phyloP scores from a whole-genome alignment of 2,329 filamentous ascomycete species.

The Juglanconis sp. region DNA sequence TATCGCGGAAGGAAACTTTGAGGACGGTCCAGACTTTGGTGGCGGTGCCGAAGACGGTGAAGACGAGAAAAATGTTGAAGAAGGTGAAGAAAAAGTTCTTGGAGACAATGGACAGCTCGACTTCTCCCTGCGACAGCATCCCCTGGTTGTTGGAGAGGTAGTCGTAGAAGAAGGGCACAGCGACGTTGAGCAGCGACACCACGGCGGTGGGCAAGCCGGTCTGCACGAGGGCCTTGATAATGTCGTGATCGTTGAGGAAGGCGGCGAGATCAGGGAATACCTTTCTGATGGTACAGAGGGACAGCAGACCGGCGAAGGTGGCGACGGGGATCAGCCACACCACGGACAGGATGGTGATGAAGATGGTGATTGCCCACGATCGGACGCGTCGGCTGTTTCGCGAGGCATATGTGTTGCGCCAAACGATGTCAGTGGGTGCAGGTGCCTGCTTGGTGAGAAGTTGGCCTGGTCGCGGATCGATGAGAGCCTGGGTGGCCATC shows the following conservation, averaged over 20 bases:
- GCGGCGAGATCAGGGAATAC: conserved; percentile 69
- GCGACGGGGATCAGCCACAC: conserved; percentile 85
- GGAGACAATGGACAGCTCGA: conserved; percentile 90
- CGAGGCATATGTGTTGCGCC: conserved; percentile 86
- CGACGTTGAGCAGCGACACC: conserved; percentile 81
- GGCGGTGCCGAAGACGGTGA: conserved; percentile 83
- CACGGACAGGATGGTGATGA: conserved; percentile 79
- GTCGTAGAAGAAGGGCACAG: conserved; percentile 92
- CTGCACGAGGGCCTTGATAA: conserved; percentile 74
- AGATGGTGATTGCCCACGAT: conserved; percentile 78
- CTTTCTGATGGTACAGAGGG: conserved; percentile 73
- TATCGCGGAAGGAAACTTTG: conserved; percentile 72
- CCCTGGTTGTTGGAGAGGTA: conserved; percentile 89
- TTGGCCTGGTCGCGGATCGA: conserved; percentile 84
- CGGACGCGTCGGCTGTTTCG: conserved; percentile 70
- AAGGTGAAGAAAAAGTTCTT: conserved; percentile 99
- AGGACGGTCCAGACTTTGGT: conserved; percentile 71
- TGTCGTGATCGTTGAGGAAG: conserved; percentile 63
- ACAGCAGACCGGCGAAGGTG: conserved; percentile 74
- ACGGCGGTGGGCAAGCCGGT: conserved; percentile 84
- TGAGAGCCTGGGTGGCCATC: conserved; percentile 92
- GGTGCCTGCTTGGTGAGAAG: conserved; percentile 84
- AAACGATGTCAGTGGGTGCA: conserved; percentile 87
- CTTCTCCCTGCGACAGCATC: conserved; percentile 90
- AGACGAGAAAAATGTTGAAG: conserved; percentile 97